Base-by-base conservation (phyloP, 306 rosid genomes). In the Carpinus viminea region DNA sequence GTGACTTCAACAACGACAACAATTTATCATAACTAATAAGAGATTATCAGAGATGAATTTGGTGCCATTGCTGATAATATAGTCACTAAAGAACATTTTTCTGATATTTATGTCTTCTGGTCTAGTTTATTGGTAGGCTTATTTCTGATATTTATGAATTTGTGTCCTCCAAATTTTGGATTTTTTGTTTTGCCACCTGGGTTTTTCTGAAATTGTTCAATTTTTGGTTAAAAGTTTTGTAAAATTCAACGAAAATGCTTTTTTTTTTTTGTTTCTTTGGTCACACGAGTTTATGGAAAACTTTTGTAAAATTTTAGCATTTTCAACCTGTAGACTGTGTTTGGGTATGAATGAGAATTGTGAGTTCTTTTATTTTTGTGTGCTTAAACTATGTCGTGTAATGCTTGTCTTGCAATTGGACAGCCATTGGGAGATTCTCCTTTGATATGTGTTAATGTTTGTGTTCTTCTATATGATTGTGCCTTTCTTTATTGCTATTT, bases 401-500 rank as follows among this genome's bases (percentile, higher is more conserved):
- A 41, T 57, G 28, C 71, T 36, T 38, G 38, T 65, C 16, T 17
- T 24, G 45, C 45, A 41, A 41, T 41, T 41, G 12, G 45, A 18
- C 38, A 62, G 31, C 43, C 43, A 31, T 62, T 15, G 5, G 31
- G 9, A 0, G 31, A 41, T n/a, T 41, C 13, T 66, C 20, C 72
- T 41, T 3, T 41, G 51, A 0, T 8, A 47, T 38, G 41, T 66
- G 15, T 64, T 66, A 66, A 18, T 66, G 7, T 41, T 18, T 66
- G 28, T 46, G 43, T 75, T 38, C 64, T 79, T 52, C 16, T 72
- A 12, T 28, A 52, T 21, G 11, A 60, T 60, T 60, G 28, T 62
- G 20, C 17, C 18, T 5, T 5, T 15, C 13, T 28, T 31, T 8
- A 28, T 62, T 12, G 43, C 11, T 38, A 41, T 18, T 38, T 64